Evolutionary conservation across 805 yeast species (phyloP).

Genomic region (Candida tibetensis): DNA sequence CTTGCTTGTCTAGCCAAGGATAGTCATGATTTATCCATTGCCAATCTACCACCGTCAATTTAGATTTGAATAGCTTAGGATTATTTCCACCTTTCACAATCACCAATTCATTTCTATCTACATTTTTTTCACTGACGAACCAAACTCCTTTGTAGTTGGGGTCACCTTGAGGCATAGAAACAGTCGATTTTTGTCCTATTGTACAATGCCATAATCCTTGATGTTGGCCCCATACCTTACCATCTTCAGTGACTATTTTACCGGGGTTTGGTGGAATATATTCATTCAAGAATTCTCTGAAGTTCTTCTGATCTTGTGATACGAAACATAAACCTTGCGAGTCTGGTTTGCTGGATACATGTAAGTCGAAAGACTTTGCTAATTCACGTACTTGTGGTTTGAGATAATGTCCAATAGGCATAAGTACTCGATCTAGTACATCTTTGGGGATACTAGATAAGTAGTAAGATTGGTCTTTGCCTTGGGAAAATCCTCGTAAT

Average conservation of each 20-base stretch:
- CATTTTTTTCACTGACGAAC: slow-evolving; percentile 76
- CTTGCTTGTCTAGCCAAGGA: slow-evolving; percentile 7
- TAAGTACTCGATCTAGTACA: slow-evolving; percentile 49
- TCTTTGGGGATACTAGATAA: slow-evolving; percentile 59
- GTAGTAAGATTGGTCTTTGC: slow-evolving; percentile 91
- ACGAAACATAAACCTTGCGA: slow-evolving; percentile 96
- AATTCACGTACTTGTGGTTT: slow-evolving; percentile 73
- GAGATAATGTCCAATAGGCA: slow-evolving; percentile 78
- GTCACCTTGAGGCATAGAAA: slow-evolving; percentile 87
- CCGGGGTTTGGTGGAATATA: slow-evolving; percentile 76
- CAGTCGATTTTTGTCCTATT: slow-evolving; percentile 79
- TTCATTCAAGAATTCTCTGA: slow-evolving; percentile 69
- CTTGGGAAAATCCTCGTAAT: slow-evolving; percentile 52
- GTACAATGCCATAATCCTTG: slow-evolving; percentile 94
- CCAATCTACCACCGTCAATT: slow-evolving; percentile 45
- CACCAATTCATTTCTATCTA: slow-evolving; percentile 64
- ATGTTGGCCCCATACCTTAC: slow-evolving; percentile 76
- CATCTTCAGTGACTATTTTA: slow-evolving; percentile 71
- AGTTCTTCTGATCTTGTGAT: slow-evolving; percentile 56
- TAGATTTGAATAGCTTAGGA: slow-evolving; percentile 48
- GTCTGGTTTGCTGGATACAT: slow-evolving; percentile 79
- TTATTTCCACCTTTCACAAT: slow-evolving; percentile 72
- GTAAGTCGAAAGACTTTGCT: slow-evolving; percentile 54
- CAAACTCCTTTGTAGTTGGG: slow-evolving; percentile 74
- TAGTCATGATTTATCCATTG: slow-evolving; percentile 35